These are phyloP conservation scores for Fusarium sp. DNA, from an alignment of 2,329 filamentous ascomycete species.

Conservation along the genomic window DNA sequence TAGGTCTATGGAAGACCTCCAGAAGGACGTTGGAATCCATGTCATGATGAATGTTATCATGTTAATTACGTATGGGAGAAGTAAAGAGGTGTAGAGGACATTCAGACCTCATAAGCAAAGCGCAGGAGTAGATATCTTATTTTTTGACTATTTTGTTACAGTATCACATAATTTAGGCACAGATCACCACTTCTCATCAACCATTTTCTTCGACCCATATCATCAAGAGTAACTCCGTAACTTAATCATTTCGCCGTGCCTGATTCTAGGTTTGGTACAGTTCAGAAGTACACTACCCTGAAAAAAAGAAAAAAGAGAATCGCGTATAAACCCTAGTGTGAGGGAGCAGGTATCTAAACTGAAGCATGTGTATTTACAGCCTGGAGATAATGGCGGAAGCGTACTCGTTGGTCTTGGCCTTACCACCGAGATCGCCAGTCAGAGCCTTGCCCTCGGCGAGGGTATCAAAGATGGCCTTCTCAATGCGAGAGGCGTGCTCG, in stretches of 20 bases:
- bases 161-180: conserved; percentile 11
- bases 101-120: background rate
- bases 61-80: background rate
- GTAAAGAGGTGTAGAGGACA: background rate
- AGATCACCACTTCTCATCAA: conserved; percentile 20
- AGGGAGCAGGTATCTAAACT: conserved; percentile 44
- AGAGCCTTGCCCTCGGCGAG: conserved; percentile 95
- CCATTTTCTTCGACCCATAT: conserved; percentile 13
- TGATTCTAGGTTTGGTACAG: conserved; percentile 48
- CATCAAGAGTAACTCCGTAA: conserved; percentile 40
- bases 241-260: conserved; percentile 47
- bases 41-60: conserved; percentile 1
- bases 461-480: conserved; percentile 94
- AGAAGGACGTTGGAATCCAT: background rate
- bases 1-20: background rate
- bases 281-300: conserved; percentile 47
- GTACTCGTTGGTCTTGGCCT: conserved; percentile 95
- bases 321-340: conserved; percentile 31
- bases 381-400: conserved; percentile 86
- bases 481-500: conserved; percentile 86
- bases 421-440: conserved; percentile 95
- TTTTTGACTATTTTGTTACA: conserved; percentile 17
- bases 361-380: conserved; percentile 58
- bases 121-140: conserved; percentile 4
- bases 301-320: conserved; percentile 40